Conservation (phyloP, 169 alveolate genomes). For the Cryptosporidium sp. region DNA sequence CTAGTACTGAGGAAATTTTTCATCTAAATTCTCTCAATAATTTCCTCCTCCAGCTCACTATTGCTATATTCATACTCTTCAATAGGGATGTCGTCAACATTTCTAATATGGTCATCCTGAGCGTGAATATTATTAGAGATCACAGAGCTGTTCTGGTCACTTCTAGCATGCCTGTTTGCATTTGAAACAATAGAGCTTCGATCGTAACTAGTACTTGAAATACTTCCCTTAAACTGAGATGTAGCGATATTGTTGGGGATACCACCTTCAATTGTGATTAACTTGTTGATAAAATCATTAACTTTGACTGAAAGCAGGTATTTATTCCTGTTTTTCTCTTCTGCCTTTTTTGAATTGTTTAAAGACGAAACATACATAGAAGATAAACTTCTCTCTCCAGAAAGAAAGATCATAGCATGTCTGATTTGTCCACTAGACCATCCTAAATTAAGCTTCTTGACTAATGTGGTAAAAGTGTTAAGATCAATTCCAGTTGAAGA, state of each 20-base stretch:
- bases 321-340: slow-evolving; percentile 9
- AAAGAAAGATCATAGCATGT: slow-evolving; percentile 66
- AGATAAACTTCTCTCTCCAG: slow-evolving; percentile 44
- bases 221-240: slow-evolving; percentile 4
- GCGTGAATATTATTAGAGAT: slow-evolving; percentile 8
- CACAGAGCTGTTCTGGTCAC: slow-evolving; percentile 9
- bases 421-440: slow-evolving; percentile 75
- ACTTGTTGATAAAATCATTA: slow-evolving; percentile 64
- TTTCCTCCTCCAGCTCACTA: slow-evolving; percentile 66
- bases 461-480: slow-evolving; percentile 50
- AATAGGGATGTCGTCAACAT: slow-evolving; percentile 32
- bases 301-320: slow-evolving; percentile 58
- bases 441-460: slow-evolving; percentile 41
- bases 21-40: slow-evolving; percentile 38
- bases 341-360: slow-evolving; percentile 8
- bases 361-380: slow-evolving; percentile 31
- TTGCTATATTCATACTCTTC: slow-evolving; percentile 64
- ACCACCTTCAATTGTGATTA: slow-evolving; percentile 63
- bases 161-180: slow-evolving; percentile 10
- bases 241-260: slow-evolving; percentile 60
- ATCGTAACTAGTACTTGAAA: not conserved
- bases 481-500: slow-evolving; percentile 72
- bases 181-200: slow-evolving; percentile 22
- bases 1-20: not conserved
- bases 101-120: slow-evolving; percentile 24